phyloP scores from a whole-genome alignment of 495 filamentous ascomycete genomes.

The Ramalina intermedia region DNA sequence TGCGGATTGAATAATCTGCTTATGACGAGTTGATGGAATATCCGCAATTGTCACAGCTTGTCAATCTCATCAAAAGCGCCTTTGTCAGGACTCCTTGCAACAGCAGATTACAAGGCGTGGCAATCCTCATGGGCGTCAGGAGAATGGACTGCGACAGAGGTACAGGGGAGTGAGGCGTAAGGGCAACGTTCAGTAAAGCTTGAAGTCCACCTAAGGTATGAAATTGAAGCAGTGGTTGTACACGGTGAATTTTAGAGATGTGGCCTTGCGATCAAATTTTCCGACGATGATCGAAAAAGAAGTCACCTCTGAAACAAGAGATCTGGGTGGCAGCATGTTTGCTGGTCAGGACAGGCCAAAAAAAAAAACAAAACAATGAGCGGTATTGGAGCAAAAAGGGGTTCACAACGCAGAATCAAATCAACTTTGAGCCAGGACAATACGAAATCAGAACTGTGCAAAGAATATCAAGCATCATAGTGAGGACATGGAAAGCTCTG shows the following conservation, averaged over 20 bases:
- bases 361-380: neutral
- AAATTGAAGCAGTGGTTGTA: neutral
- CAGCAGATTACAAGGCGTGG: too few species aligned
- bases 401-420: neutral
- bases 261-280: neutral
- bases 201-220: neutral
- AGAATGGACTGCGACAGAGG: too few species aligned
- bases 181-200: too few species aligned
- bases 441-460: neutral
- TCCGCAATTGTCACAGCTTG: neutral
- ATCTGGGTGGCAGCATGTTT: neutral
- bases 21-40: neutral
- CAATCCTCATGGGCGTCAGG: too few species aligned
- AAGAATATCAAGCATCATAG: neutral
- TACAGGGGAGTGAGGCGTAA: too few species aligned
- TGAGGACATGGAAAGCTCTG: too few species aligned
- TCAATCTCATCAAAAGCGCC: neutral
- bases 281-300: neutral
- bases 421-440: neutral
- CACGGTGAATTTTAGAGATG: neutral
- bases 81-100: neutral
- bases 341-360: neutral
- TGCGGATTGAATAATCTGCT: too few species aligned
- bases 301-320: neutral
- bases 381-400: neutral